phyloP scores from a whole-genome alignment of 176 grass and related monocot genomes.

The Lolium rigidum region DNA sequence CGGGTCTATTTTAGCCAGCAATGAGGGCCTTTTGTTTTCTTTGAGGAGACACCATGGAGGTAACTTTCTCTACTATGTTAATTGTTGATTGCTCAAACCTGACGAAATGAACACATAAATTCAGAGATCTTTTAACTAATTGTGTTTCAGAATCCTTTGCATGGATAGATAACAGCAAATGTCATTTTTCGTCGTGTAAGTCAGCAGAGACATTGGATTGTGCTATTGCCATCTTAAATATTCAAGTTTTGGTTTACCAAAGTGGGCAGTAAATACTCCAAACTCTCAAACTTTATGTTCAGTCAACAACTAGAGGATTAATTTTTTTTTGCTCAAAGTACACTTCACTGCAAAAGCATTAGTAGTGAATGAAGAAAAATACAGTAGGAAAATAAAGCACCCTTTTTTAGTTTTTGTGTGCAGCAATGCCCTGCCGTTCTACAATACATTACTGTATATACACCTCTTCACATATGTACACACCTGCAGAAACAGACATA shows the following conservation, averaged over 20 bases:
- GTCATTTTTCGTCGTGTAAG: no score
- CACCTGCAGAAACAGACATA: no score
- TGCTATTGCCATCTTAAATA: no score
- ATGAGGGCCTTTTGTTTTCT: no score
- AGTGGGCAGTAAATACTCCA: background rate
- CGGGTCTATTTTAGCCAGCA: background rate
- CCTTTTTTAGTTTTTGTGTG: conserved; percentile 41
- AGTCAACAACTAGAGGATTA: background rate
- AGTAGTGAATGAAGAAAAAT: background rate
- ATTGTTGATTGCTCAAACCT: background rate
- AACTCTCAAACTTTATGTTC: background rate
- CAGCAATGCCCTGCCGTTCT: conserved; percentile 43
- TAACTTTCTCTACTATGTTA: background rate
- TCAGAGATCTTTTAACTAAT: background rate
- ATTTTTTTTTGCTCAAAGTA: no score
- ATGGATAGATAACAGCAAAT: background rate
- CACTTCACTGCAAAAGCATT: conserved; percentile 2
- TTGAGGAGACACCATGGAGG: background rate
- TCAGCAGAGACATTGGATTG: no score
- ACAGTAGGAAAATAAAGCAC: background rate
- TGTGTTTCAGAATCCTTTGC: no score
- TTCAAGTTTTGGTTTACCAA: background rate
- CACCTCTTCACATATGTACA: conserved; percentile 28
- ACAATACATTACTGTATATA: conserved; percentile 28
- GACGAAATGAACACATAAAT: background rate